Percentiles rank a stretch among this genome's conserved stretches.
phyloP scores from a whole-genome alignment of 2,329 filamentous ascomycete genomes.

The Ophiognomonia clavigignenti-juglandacearum region DNA sequence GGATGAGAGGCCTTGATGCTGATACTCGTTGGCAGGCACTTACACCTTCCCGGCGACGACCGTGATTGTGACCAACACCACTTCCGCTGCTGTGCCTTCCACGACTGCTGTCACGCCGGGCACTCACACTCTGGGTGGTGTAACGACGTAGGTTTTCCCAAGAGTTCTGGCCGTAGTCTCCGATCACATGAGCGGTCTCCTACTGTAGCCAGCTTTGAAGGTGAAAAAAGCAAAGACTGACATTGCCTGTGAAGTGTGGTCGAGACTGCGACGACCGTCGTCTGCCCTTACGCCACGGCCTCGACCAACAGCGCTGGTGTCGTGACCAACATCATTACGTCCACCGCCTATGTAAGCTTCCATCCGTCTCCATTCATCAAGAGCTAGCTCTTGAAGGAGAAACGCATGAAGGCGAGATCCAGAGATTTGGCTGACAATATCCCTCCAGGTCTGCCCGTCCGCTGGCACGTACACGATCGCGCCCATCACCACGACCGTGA shows the following conservation, averaged over 20 bases:
- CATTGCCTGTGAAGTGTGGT: constrained; percentile 38
- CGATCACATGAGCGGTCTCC: not conserved
- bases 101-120: constrained; percentile 59
- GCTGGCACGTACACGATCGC: constrained; percentile 73
- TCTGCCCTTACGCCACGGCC: constrained; percentile 61
- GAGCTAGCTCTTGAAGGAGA: not conserved
- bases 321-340: constrained; percentile 62
- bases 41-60: constrained; percentile 75
- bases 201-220: not conserved
- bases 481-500: constrained; percentile 58
- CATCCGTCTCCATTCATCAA: not conserved
- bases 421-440: not conserved
- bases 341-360: constrained; percentile 54
- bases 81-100: constrained; percentile 61
- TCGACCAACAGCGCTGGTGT: constrained; percentile 53
- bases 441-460: constrained; percentile 53
- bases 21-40: constrained; percentile 33
- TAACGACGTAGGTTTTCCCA: constrained; percentile 50
- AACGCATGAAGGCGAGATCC: not conserved
- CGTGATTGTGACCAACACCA: constrained; percentile 60
- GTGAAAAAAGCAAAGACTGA: constrained; percentile 2
- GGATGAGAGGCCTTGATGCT: not conserved
- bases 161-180: not conserved
- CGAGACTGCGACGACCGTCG: constrained; percentile 59
- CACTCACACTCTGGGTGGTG: constrained; percentile 65